Base-by-base conservation (phyloP, 108 stramenopile genomes). In the Cyclotella cryptica region DNA sequence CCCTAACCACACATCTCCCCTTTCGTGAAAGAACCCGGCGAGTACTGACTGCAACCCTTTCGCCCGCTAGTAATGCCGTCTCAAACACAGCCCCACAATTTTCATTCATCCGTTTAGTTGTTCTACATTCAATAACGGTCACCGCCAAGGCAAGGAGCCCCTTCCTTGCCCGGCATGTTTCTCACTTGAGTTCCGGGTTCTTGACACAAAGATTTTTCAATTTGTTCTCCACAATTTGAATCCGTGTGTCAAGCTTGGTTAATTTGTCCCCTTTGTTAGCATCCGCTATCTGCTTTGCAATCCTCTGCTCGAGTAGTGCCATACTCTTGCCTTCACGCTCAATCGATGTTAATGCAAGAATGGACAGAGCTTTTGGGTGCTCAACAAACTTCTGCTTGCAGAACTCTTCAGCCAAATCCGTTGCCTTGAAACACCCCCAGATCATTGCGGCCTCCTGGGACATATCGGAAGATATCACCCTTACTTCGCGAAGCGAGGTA, bases 41-140 rank as follows among this genome's bases (percentile, higher is more conserved):
- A 12, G 45, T 46, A 17, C 65, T 66, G 44, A 66, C 43, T 27
- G 46, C 68, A 10, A 69, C 68, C 51, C 7, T 69, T 53, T 69
- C 68, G 51, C 68, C 68, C 3, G 51, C 49, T n/a, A 51, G 35
- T 27, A 51, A 10, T 17, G 3, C 3, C 10, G 24, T 27, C 29
- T 69, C 51, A 52, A 26, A 26, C 65, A 24, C 46, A 19, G 46
- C 17, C 65, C 43, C 65, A 1, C 24, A 46, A 22, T 24, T 17
- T 11, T 66, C 45, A 28, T 7, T 66, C 45, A 66, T 66, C 45
- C 35, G 28, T 27, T 66, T 66, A 21, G 43, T 46, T 14, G 14
- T 30, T 12, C 60, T 30, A 61, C 15, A 17, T 30, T 30, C 60
- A 39, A 10, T 14, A 42, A 42, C 64, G 3, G 22, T 17, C 7